phyloP scores from a whole-genome alignment of 1,284 basidiomycete species.

The Schizophyllum commune region DNA sequence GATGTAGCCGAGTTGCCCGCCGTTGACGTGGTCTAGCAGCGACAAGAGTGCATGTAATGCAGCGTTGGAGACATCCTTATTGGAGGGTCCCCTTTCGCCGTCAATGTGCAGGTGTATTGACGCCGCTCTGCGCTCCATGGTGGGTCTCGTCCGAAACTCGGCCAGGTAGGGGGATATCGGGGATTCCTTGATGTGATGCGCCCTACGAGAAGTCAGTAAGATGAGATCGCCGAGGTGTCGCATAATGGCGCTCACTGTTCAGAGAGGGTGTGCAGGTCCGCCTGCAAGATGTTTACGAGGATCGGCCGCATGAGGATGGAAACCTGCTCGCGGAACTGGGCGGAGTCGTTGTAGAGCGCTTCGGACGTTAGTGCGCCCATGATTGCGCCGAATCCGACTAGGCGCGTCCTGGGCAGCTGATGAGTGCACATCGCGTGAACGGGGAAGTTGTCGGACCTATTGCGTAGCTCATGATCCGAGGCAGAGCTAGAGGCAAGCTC shows the following conservation, averaged over 20 bases:
- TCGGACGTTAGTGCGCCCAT: slow-evolving; percentile 81
- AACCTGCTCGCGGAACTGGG: slow-evolving; percentile 71
- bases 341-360: slow-evolving; percentile 71
- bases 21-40: slow-evolving; percentile 72
- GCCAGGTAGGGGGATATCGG: slow-evolving; percentile 69
- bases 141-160: slow-evolving; percentile 72
- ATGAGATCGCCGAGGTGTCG: slow-evolving; percentile 7
- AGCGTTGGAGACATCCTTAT: slow-evolving; percentile 67
- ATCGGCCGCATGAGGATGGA: slow-evolving; percentile 70
- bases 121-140: slow-evolving; percentile 72
- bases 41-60: slow-evolving; percentile 69
- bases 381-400: slow-evolving; percentile 82
- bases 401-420: slow-evolving; percentile 51
- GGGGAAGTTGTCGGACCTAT: slow-evolving; percentile 41
- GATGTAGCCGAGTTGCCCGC: slow-evolving; percentile 66
- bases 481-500: slow-evolving; percentile 44
- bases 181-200: slow-evolving; percentile 54
- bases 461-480: slow-evolving; percentile 56
- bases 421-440: background rate
- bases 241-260: slow-evolving; percentile 50
- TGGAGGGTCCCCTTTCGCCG: slow-evolving; percentile 80
- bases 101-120: slow-evolving; percentile 84
- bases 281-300: slow-evolving; percentile 61
- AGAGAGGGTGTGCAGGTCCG: slow-evolving; percentile 53
- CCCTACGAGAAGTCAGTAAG: slow-evolving; percentile 28